Base-by-base conservation (phyloP, 2,329 filamentous ascomycete species). In the Neopestalotiopsis clavispora region DNA sequence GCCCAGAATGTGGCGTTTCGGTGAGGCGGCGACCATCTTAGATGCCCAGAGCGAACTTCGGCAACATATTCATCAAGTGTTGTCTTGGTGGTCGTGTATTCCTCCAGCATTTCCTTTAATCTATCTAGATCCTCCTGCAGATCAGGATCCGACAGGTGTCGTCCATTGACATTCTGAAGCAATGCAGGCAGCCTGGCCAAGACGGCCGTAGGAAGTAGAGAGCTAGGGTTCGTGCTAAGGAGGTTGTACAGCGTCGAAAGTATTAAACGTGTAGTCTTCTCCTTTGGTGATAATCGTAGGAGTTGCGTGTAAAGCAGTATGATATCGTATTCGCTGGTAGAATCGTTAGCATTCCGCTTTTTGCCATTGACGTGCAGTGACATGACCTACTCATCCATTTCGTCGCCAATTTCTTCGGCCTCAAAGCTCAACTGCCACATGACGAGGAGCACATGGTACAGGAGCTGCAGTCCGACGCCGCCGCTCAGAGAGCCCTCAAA, bases 361-460 rank as follows among this genome's bases (percentile, higher is more conserved):
- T 59, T 17, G 14, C 59, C 59, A 20, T 12, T 17, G 45, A 17
- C n/a, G 2, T 34, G 58, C 6, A 20, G 38, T 30, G 52, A 63
- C n/a, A 7, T 23, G 12, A 82, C 91, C 76, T 86, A 96, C 93
- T 94, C 90, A 81, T 98, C 93, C 69, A 99, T 85, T 57, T 95
- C 94, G 70, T 91, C 87, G 49, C 89, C 89, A 76, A 91, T 85
- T 1, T 85, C 82, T 69, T 92, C 91, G 13, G 94, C 94, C 79
- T 98, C 96, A 74, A 99, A 99, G 78, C 94, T 97, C 74, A 99
- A 86, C 84, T 98, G 95, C 96, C 96, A 99, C 69, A 99, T 84
- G 13, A 97, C 95, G 65, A 99, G 86, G 28, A 99, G 87, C 17
- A 98, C 93, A 76, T 98, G 94, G 79, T 99, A 99, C 56, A 99